Base-by-base conservation (phyloP, 2,329 filamentous ascomycete genomes). In the Colletotrichum caudatum region DNA sequence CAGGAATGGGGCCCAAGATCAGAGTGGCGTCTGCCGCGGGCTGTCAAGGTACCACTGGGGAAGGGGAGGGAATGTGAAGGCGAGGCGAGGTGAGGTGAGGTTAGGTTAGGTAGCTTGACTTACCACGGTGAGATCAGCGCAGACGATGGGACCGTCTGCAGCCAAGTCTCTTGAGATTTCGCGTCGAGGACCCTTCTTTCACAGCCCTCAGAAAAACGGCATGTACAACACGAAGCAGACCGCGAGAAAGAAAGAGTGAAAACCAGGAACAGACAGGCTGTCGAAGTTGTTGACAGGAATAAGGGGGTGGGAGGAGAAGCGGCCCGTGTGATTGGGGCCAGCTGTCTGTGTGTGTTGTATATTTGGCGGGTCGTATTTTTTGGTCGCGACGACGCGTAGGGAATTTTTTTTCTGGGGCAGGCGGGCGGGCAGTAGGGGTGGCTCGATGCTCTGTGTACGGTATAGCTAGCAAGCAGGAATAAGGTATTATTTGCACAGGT, bases 131-230 rank as follows among this genome's bases (percentile, higher is more conserved):
- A 88, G 88, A 89, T 86, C 88, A 90, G 87, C 82, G 85, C 88
- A 90, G 88, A 90, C 88, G 87, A 75, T 79, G 73, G 76, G 79
- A 81, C 88, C 88, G 88, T 85, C 88, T 88, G 87, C 86, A 83
- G 82, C 88, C 87, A 86, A 85, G 81, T 84, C 87, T 89, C 86
- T 76, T 23, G n/a, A 37, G 72, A 72, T 75, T 77, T 74, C 74
- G 76, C 78, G 75, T 76, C 72, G 69, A 75, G 63, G 74, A 72
- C 71, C 66, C 66, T 75, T 66, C 66, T 59, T 67, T 72, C 65
- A 59, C 59, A 64, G 59, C 65, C 65, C 68, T 71, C 57, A 61
- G 35, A 20, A 60, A 53, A 57, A 57, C 56, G 62, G 50, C 66
- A 65, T 35, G 60, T 41, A 57, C 48, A 56, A 60, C 50, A 57